Conservation (phyloP, 228 moss, liverwort and hornwort genomes). For the Sphagnum fallax region DNA sequence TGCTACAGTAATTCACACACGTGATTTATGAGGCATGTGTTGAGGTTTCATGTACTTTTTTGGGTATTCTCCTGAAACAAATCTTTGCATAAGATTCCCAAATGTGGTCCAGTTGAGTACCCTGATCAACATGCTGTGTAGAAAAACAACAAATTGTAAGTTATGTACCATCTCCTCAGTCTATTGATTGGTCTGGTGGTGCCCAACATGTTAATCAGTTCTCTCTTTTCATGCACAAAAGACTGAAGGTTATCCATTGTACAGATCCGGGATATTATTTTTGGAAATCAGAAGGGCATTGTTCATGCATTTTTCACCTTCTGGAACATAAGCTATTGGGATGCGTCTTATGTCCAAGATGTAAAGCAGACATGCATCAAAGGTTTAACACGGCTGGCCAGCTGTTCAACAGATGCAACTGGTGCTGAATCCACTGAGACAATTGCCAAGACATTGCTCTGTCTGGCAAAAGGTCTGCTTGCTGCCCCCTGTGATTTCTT, state of each 20-base stretch:
- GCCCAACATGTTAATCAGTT: too few relatives aligned
- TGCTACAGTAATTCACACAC: too few relatives aligned
- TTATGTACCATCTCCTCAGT: too few relatives aligned
- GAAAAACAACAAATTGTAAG: too few relatives aligned
- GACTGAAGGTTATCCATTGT: neutral
- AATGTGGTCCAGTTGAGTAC: too few relatives aligned
- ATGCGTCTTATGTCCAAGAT: neutral
- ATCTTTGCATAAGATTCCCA: too few relatives aligned
- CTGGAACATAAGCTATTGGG: conserved; percentile 5
- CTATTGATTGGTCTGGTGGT: too few relatives aligned
- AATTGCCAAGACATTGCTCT: conserved; percentile 20
- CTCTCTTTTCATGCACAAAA: neutral
- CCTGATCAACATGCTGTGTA: too few relatives aligned
- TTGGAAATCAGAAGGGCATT: conserved; percentile 12
- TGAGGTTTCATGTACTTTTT: neutral
- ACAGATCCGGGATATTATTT: conserved; percentile 18
- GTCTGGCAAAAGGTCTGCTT: conserved; percentile 18
- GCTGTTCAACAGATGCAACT: conserved; percentile 9
- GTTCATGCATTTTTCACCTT: conserved; percentile 25
- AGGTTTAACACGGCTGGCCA: conserved; percentile 31
- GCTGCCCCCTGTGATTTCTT: too few relatives aligned
- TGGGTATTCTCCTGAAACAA: too few relatives aligned
- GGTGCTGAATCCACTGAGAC: conserved; percentile 5
- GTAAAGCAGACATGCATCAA: conserved; percentile 8
- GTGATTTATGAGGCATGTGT: neutral